These are phyloP conservation scores for Microdochium trichocladiopsis DNA, from an alignment of 2,329 filamentous ascomycete species.

Conservation along the genomic window DNA sequence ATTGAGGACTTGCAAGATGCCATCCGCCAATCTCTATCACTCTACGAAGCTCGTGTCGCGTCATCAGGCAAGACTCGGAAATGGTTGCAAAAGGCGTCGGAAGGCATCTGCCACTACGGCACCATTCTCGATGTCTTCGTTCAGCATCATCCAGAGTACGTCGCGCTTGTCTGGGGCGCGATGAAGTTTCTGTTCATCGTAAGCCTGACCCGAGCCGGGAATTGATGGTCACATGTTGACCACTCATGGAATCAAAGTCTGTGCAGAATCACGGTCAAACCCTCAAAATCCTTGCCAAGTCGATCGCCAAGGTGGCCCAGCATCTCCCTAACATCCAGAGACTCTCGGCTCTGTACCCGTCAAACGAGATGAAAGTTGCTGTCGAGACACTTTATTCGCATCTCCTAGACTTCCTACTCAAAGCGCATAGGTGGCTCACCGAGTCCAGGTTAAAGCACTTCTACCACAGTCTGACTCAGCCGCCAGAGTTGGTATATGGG, in stretches of 20 bases:
- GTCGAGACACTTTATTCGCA: not conserved
- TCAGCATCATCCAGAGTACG: constrained; percentile 22
- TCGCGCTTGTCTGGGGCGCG: constrained; percentile 18
- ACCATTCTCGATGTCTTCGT: constrained; percentile 1
- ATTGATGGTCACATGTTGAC: not conserved
- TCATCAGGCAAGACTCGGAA: not conserved
- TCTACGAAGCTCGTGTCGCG: not conserved
- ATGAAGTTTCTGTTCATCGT: constrained; percentile 17
- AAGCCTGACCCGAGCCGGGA: constrained; percentile 2
- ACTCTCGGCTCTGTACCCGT: not conserved
- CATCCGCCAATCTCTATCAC: not conserved
- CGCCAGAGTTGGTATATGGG: not conserved
- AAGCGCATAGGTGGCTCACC: not conserved
- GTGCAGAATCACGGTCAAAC: not conserved
- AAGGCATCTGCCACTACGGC: constrained; percentile 1
- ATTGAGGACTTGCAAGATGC: not conserved
- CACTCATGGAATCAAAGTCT: not conserved
- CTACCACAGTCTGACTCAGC: not conserved
- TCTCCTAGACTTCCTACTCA: not conserved
- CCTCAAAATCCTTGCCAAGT: not conserved
- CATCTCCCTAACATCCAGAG: not conserved
- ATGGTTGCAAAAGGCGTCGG: constrained; percentile 1
- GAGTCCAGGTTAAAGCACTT: not conserved
- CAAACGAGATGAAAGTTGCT: not conserved
- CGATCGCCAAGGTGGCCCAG: not conserved